phyloP scores from a whole-genome alignment of 202 grass and related monocot species.

The Digitaria exilis region DNA sequence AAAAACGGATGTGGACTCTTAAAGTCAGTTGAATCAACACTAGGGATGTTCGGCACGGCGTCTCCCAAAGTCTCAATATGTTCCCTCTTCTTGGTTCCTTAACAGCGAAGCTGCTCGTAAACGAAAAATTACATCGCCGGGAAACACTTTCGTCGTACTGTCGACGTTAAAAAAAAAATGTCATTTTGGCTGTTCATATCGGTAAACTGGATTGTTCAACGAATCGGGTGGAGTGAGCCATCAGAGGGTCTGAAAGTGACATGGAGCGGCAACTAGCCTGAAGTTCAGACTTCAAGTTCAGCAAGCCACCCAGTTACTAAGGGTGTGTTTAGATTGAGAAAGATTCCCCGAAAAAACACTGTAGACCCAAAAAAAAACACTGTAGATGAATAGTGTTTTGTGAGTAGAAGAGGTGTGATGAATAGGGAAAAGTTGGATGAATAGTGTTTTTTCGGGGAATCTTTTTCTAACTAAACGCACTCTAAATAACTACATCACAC shows the following conservation, averaged over 20 bases:
- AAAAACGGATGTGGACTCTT: neutral
- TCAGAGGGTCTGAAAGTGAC: neutral
- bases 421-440: no score
- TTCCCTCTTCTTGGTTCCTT: neutral
- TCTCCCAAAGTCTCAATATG: neutral
- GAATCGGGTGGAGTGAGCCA: neutral
- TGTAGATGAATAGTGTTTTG: no score
- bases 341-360: no score
- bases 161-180: neutral
- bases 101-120: neutral
- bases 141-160: neutral
- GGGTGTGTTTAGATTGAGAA: no score
- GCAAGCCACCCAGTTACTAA: conserved; percentile 11
- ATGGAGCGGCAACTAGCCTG: conserved; percentile 11
- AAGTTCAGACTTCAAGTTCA: neutral
- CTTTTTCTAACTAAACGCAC: no score
- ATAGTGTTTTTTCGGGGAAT: no score
- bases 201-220: conserved; percentile 21
- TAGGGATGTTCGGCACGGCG: conserved; percentile 36
- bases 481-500: conserved; percentile 34
- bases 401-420: no score
- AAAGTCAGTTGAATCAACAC: conserved; percentile 10
- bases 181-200: neutral
- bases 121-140: neutral
- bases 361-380: no score